A percentile compares a stretch with the other conserved stretches of the same genome.
phyloP scores from a whole-genome alignment of 1,139 yeast genomes.

The Suhomyces panamericanus region DNA sequence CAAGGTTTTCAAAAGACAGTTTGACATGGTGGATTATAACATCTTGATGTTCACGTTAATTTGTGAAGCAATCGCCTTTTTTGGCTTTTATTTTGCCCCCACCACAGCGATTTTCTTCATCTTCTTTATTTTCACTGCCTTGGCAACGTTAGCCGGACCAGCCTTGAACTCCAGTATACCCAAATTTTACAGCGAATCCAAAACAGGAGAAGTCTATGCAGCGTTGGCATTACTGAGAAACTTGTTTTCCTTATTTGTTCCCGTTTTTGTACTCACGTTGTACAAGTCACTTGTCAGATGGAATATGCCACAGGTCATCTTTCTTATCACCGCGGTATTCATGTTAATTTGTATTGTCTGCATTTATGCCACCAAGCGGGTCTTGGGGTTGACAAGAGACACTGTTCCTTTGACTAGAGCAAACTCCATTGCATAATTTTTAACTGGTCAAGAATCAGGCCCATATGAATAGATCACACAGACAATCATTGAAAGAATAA shows the following conservation, averaged over 20 bases:
- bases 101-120: conserved; percentile 10
- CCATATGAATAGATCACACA: background rate
- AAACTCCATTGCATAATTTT: conserved; percentile 10
- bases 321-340: conserved; percentile 8
- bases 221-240: conserved; percentile 50
- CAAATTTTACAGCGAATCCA: conserved; percentile 49
- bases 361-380: conserved; percentile 6
- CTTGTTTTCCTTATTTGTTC: conserved; percentile 36
- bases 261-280: conserved; percentile 38
- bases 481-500: background rate
- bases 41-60: conserved; percentile 31
- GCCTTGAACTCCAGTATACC: conserved; percentile 50
- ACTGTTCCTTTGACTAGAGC: conserved; percentile 10
- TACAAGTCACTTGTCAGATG: conserved; percentile 27
- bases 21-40: conserved; percentile 58
- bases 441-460: too few species aligned
- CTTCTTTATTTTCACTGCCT: conserved; percentile 36
- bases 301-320: conserved; percentile 13
- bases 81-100: conserved; percentile 18
- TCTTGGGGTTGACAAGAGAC: conserved; percentile 9
- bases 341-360: conserved; percentile 3
- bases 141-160: conserved; percentile 49
- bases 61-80: conserved; percentile 46
- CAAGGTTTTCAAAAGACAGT: conserved; percentile 34
- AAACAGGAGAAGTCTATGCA: conserved; percentile 56